Conservation (phyloP, 2,329 filamentous ascomycete genomes). For the Clonostachys byssicola region DNA sequence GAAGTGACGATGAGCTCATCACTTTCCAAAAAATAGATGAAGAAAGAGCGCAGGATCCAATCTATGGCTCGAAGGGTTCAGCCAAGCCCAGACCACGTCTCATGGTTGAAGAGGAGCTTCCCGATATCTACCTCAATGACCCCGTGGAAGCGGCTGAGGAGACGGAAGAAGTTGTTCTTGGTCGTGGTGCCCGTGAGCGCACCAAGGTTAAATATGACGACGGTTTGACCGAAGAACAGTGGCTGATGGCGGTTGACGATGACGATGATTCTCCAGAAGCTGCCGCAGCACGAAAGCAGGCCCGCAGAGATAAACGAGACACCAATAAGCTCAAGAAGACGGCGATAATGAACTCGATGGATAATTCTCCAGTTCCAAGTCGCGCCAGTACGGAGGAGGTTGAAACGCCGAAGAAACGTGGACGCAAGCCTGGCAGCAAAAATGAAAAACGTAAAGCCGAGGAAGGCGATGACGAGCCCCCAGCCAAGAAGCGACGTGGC, state of each 20-base stretch:
- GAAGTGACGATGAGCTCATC: conserved; percentile 73
- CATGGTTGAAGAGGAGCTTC: conserved; percentile 82
- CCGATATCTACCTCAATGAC: conserved; percentile 89
- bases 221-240: conserved; percentile 96
- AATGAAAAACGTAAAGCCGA: conserved; percentile 86
- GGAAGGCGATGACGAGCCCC: conserved; percentile 71
- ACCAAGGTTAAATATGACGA: conserved; percentile 96
- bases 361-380: conserved; percentile 75
- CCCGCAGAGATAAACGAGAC: conserved; percentile 75
- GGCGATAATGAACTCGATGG: conserved; percentile 27
- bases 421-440: conserved; percentile 71
- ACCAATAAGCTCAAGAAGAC: conserved; percentile 67
- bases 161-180: conserved; percentile 67
- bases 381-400: conserved; percentile 79
- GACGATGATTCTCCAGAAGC: conserved; percentile 93
- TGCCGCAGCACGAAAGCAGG: conserved; percentile 85
- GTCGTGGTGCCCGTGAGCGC: conserved; percentile 90
- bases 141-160: conserved; percentile 73
- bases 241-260: conserved; percentile 96
- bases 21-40: conserved; percentile 82
- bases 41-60: conserved; percentile 59
- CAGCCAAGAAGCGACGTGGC: conserved; percentile 73
- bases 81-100: conserved; percentile 71
- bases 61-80: conserved; percentile 62
- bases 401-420: conserved; percentile 75